phyloP scores from a whole-genome alignment of 2,329 filamentous ascomycete species.

The Calonectria honghensis region DNA sequence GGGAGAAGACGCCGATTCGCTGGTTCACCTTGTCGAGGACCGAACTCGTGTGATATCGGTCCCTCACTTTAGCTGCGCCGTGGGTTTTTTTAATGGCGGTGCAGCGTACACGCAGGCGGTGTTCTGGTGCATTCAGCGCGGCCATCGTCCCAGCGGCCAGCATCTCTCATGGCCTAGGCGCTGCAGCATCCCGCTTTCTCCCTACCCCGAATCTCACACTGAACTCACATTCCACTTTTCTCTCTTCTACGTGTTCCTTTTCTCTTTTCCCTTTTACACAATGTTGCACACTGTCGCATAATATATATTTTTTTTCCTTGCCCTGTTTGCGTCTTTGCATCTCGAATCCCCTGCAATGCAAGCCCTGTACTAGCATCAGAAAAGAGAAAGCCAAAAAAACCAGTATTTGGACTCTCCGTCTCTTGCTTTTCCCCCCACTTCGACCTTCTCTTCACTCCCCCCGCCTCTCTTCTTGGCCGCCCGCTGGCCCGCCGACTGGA shows the following conservation, averaged over 20 bases:
- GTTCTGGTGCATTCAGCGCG: slow-evolving; percentile 19
- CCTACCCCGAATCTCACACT: slow-evolving; percentile 35
- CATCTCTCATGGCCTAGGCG: slow-evolving; percentile 8
- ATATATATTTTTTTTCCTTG: slow-evolving; percentile 14
- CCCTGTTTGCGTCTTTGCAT: slow-evolving; percentile 31
- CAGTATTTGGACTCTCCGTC: slow-evolving; percentile 24
- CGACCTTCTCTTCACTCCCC: slow-evolving; percentile 28
- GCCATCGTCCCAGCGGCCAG: slow-evolving; percentile 30
- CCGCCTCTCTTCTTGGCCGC: slow-evolving; percentile 29
- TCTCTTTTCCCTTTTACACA: slow-evolving; percentile 2
- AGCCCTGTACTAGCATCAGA: slow-evolving; percentile 24
- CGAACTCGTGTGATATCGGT: slow-evolving; percentile 19
- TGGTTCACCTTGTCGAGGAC: slow-evolving; percentile 28
- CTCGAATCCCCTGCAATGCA: slow-evolving; percentile 19
- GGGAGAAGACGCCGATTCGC: slow-evolving; percentile 25
- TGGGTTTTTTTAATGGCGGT: slow-evolving; percentile 13
- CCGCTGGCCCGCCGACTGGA: slow-evolving; percentile 31
- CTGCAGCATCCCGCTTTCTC: slow-evolving; percentile 23
- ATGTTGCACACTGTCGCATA: slow-evolving; percentile 17
- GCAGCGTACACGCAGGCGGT: slow-evolving; percentile 22
- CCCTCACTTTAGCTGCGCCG: slow-evolving; percentile 15
- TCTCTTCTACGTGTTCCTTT: slow-evolving; percentile 32
- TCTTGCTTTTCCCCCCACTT: slow-evolving; percentile 28
- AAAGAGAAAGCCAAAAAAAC: slow-evolving; percentile 34
- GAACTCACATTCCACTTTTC: slow-evolving; percentile 37